Percentiles rank a stretch among this genome's conserved stretches.
Conservation (phyloP, 2,329 filamentous ascomycete genomes). For the Colletotrichum melonis region DNA sequence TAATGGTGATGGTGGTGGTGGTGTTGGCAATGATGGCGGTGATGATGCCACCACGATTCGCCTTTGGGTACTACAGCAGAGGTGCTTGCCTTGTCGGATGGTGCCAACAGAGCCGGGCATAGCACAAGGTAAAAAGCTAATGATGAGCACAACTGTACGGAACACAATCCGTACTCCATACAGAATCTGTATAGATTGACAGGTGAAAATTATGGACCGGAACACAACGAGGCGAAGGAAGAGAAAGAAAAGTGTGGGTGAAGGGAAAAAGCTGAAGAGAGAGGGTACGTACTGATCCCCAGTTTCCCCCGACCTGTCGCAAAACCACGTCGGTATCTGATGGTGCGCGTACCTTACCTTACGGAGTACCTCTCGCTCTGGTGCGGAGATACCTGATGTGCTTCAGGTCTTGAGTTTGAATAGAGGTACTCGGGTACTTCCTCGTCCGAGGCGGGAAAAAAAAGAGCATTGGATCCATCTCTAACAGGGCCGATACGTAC, state of each 20-base stretch:
- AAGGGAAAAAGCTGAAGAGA: not conserved
- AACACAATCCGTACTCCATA: not conserved
- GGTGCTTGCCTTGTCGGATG: not conserved
- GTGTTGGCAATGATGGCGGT: not conserved
- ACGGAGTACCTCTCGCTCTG: too few relatives aligned
- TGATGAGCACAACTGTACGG: constrained; percentile 11
- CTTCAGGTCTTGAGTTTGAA: not conserved
- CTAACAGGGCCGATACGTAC: constrained; percentile 4
- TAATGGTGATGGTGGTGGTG: not conserved
- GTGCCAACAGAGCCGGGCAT: not conserved
- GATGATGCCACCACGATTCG: not conserved
- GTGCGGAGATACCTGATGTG: not conserved
- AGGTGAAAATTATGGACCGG: not conserved
- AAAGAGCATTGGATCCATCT: not conserved
- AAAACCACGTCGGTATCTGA: constrained; percentile 12
- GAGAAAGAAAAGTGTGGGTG: not conserved
- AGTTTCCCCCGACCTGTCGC: constrained; percentile 11
- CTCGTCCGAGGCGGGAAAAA: not conserved
- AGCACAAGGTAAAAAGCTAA: constrained; percentile 14
- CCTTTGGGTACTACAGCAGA: not conserved
- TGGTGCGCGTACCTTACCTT: constrained; percentile 13
- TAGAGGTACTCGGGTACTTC: not conserved
- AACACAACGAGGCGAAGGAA: not conserved
- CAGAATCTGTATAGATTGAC: not conserved
- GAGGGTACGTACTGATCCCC: not conserved